These are phyloP conservation scores for Lactuca sativa DNA, from an alignment of 129 eudicot genomes.

Conservation along the genomic window DNA sequence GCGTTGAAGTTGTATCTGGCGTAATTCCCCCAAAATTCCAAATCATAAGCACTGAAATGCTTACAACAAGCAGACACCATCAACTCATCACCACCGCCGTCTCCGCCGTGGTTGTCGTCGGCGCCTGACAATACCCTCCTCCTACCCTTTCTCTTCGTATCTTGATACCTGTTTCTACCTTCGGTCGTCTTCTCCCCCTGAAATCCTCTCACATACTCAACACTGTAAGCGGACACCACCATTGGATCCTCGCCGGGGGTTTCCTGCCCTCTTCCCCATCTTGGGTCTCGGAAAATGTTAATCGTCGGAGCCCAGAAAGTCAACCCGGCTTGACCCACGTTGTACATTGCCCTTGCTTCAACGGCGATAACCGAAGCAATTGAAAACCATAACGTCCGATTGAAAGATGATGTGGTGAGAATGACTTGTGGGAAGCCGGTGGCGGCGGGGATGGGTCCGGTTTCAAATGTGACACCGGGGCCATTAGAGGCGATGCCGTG, in stretches of 20 bases:
- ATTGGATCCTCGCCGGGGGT: conserved; percentile 94
- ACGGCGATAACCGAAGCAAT: conserved; percentile 59
- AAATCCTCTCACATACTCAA: conserved; percentile 79
- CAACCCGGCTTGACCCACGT: conserved; percentile 88
- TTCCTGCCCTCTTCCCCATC: conserved; percentile 99
- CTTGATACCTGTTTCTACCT: not conserved
- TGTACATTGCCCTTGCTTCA: conserved; percentile 89
- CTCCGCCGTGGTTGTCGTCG: conserved; percentile 13
- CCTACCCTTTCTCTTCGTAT: conserved; percentile 12
- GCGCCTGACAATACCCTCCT: conserved; percentile 48
- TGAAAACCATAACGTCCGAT: conserved; percentile 57
- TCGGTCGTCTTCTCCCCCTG: conserved; percentile 36
- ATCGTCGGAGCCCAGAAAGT: conserved; percentile 95
- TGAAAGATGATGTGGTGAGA: conserved; percentile 59
- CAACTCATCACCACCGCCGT: conserved; percentile 40
- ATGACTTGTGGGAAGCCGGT: conserved; percentile 85
- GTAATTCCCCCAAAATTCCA: conserved; percentile 73
- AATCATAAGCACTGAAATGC: conserved; percentile 91
- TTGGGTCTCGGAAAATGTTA: conserved; percentile 85
- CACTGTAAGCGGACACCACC: conserved; percentile 52
- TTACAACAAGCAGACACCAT: conserved; percentile 98
- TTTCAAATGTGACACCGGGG: conserved; percentile 65
- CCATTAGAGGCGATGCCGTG: conserved; percentile 88
- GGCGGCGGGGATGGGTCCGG: conserved; percentile 60
- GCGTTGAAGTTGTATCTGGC: conserved; percentile 88